A percentile compares a stretch with the other conserved stretches of the same genome.
Evolutionary conservation across 208 protist species (phyloP).

Genomic region (Leishmania amazonensis): DNA sequence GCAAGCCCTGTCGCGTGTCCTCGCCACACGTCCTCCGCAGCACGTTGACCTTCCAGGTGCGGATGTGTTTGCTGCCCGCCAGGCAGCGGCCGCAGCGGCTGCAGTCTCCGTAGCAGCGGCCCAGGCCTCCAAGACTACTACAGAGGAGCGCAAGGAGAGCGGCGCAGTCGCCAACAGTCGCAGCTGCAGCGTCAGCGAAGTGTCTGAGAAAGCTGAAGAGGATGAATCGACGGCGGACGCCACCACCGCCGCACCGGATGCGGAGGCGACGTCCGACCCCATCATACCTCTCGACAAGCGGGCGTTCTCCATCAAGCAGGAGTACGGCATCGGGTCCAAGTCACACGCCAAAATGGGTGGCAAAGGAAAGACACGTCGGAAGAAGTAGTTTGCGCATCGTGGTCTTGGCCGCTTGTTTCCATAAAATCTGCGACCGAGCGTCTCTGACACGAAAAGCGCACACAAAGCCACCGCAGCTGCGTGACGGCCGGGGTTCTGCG

Average conservation of each 20-base stretch:
- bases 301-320: conserved; percentile 30
- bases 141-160: neutral
- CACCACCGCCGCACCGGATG: neutral
- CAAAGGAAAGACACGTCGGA: neutral
- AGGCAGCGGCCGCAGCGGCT: conserved; percentile 19
- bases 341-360: conserved; percentile 5
- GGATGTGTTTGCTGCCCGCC: conserved; percentile 35
- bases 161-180: conserved; percentile 3
- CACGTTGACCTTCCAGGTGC: conserved; percentile 63
- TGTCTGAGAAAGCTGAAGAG: neutral
- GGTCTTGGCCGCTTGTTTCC: neutral
- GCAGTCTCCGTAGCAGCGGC: neutral
- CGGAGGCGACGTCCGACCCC: neutral
- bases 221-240: neutral
- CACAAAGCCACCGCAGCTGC: neutral
- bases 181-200: conserved; percentile 8
- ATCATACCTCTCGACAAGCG: conserved; percentile 14
- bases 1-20: conserved; percentile 37
- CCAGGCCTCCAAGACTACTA: neutral
- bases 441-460: neutral
- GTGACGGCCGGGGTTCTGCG: no score
- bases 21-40: conserved; percentile 35
- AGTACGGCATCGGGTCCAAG: conserved; percentile 29
- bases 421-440: neutral
- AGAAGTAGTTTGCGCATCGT: neutral